phyloP scores from a whole-genome alignment of 345 rosid genomes.

The Brassica rapa region DNA sequence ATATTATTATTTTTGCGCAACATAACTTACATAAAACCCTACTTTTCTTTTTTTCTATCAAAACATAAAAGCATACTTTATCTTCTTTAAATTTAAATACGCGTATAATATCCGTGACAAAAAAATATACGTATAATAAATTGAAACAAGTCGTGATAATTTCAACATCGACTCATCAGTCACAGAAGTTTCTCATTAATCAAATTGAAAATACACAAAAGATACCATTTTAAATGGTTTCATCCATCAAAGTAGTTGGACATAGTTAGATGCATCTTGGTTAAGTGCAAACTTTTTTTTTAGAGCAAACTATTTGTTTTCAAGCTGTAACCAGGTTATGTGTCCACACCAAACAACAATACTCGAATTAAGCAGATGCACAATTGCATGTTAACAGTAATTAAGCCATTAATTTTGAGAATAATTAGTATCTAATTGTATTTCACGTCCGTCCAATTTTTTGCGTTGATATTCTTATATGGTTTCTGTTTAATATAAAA shows the following conservation, averaged over 20 bases:
- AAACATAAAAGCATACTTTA: neutral
- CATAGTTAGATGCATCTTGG: conserved; percentile 16
- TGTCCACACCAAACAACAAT: conserved; percentile 23
- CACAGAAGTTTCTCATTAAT: neutral
- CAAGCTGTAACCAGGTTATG: conserved; percentile 21
- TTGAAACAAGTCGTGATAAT: conserved; percentile 5
- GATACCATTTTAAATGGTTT: neutral
- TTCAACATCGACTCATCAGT: conserved; percentile 28
- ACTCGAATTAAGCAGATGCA: conserved; percentile 15
- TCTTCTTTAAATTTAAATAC: neutral
- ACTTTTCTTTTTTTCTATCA: too few species aligned
- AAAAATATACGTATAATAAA: neutral
- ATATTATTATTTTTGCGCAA: neutral
- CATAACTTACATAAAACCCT: neutral
- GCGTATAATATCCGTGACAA: too few species aligned
- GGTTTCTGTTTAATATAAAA: neutral
- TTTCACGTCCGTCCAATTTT: conserved; percentile 2
- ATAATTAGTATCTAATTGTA: neutral
- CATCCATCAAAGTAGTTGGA: conserved; percentile 4
- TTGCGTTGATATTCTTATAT: neutral
- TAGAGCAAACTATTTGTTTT: conserved; percentile 9
- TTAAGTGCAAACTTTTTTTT: neutral
- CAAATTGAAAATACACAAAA: neutral
- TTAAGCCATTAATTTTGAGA: conserved; percentile 9
- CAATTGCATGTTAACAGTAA: conserved; percentile 30